A percentile compares a stretch with the other conserved stretches of the same genome.
Conservation (phyloP, 805 yeast species). For the Hanseniaspora lindneri region DNA sequence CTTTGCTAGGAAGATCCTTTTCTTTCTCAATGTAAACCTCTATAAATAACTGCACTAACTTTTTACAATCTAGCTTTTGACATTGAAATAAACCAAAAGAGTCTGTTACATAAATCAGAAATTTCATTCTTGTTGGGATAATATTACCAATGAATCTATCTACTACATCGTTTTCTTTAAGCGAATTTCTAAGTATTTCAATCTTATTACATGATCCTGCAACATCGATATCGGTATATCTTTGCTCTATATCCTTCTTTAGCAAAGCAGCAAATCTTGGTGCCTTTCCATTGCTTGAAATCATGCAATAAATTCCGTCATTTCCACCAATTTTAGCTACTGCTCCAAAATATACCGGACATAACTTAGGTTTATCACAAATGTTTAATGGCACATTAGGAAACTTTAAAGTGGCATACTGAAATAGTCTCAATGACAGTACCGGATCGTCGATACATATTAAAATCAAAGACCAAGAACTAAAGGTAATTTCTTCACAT, state of each 20-base stretch:
- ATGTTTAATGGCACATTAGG: slow-evolving; percentile 27
- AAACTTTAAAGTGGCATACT: slow-evolving; percentile 20
- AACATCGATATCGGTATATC: slow-evolving; percentile 20
- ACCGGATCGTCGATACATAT: slow-evolving; percentile 25
- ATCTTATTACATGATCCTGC: slow-evolving; percentile 22
- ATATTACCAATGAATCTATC: slow-evolving; percentile 16
- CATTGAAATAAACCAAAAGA: slow-evolving; percentile 25
- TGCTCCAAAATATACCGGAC: slow-evolving; percentile 30
- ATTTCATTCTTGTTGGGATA: slow-evolving; percentile 26
- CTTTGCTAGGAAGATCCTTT: neutral
- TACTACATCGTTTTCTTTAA: slow-evolving; percentile 19
- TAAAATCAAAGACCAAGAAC: slow-evolving; percentile 25
- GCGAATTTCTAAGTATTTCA: slow-evolving; percentile 21
- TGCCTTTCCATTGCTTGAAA: slow-evolving; percentile 27
- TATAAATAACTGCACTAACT: slow-evolving; percentile 16
- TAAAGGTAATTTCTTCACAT: slow-evolving; percentile 6
- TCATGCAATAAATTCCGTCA: slow-evolving; percentile 18
- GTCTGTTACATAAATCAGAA: slow-evolving; percentile 27
- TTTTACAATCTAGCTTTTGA: slow-evolving; percentile 21
- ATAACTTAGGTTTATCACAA: slow-evolving; percentile 29
- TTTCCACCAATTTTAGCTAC: slow-evolving; percentile 21
- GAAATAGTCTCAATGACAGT: slow-evolving; percentile 22
- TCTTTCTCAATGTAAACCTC: slow-evolving; percentile 8
- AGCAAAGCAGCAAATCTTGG: slow-evolving; percentile 28
- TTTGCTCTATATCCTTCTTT: slow-evolving; percentile 22